Percentiles rank a stretch among this genome's conserved stretches.
Evolutionary conservation across 257 asterid species (phyloP).

Genomic region (Galeopsis tetrahit): DNA sequence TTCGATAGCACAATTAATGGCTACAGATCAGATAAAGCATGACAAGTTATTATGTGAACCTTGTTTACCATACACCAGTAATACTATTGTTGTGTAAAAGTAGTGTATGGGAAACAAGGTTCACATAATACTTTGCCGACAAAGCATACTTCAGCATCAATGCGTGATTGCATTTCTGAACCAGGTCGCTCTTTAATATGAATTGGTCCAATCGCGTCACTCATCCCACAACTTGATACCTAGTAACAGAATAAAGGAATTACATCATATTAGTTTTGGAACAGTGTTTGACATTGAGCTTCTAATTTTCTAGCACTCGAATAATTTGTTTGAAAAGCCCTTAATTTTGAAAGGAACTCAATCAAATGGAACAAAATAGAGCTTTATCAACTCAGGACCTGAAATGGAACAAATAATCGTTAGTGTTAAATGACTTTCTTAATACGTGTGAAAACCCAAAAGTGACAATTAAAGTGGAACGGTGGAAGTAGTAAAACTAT

Average conservation of each 20-base stretch:
- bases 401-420: neutral
- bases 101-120: too few species aligned
- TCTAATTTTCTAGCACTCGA: too few species aligned
- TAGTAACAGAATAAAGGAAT: slow-evolving; percentile 25
- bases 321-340: neutral
- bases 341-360: neutral
- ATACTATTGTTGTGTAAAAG: too few species aligned
- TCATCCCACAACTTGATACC: slow-evolving; percentile 96
- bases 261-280: neutral
- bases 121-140: too few species aligned
- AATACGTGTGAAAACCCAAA: too few species aligned
- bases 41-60: too few species aligned
- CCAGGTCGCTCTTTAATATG: slow-evolving; percentile 94
- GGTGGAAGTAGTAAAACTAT: too few species aligned
- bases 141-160: slow-evolving; percentile 86
- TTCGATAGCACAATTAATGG: slow-evolving; percentile 1
- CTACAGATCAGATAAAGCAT: slow-evolving; percentile 35
- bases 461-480: too few species aligned
- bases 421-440: too few species aligned
- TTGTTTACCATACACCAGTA: too few species aligned
- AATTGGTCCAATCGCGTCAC: slow-evolving; percentile 91
- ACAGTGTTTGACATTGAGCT: neutral
- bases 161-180: slow-evolving; percentile 91
- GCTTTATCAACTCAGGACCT: too few species aligned
- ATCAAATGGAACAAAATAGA: too few species aligned